Evolutionary conservation across 495 filamentous ascomycete species (phyloP).

Genomic region (Symbiotaphrina buchneri): DNA sequence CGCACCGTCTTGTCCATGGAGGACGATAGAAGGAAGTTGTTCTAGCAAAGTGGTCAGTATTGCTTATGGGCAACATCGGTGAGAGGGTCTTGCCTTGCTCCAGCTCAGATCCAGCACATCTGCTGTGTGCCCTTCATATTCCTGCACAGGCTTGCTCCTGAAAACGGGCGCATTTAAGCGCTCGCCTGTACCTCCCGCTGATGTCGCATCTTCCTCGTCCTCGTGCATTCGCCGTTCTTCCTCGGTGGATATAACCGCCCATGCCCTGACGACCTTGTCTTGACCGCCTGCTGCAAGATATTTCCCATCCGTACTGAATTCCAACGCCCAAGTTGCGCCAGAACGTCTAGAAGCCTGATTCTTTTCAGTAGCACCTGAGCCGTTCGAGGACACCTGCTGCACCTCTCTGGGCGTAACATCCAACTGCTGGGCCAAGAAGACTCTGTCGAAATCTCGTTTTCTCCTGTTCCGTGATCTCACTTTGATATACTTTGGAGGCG

Average conservation of each 20-base stretch:
- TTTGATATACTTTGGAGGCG: constrained; percentile 80
- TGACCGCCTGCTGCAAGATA: constrained; percentile 80
- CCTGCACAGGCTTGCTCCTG: constrained; percentile 44
- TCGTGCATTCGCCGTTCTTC: constrained; percentile 56
- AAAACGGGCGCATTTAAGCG: constrained; percentile 86
- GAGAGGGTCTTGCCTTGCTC: constrained; percentile 47
- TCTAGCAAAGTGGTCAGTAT: constrained; percentile 19
- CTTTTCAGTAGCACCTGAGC: background rate
- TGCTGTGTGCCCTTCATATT: constrained; percentile 68
- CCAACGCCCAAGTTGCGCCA: constrained; percentile 70
- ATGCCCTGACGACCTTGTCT: constrained; percentile 70
- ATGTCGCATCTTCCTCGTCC: constrained; percentile 38
- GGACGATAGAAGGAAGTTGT: constrained; percentile 89
- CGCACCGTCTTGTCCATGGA: constrained; percentile 98
- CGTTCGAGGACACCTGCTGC: background rate
- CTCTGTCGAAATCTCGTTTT: constrained; percentile 55
- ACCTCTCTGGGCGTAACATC: no score
- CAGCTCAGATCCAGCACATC: constrained; percentile 86
- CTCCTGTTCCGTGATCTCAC: constrained; percentile 66
- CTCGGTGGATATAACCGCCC: constrained; percentile 65
- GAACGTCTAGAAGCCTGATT: constrained; percentile 9
- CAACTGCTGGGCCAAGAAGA: constrained; percentile 85
- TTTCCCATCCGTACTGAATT: constrained; percentile 83
- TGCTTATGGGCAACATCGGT: background rate
- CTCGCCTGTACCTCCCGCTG: constrained; percentile 14